Base-by-base conservation (phyloP, 2,329 filamentous ascomycete genomes). In the Geosmithia flava region DNA sequence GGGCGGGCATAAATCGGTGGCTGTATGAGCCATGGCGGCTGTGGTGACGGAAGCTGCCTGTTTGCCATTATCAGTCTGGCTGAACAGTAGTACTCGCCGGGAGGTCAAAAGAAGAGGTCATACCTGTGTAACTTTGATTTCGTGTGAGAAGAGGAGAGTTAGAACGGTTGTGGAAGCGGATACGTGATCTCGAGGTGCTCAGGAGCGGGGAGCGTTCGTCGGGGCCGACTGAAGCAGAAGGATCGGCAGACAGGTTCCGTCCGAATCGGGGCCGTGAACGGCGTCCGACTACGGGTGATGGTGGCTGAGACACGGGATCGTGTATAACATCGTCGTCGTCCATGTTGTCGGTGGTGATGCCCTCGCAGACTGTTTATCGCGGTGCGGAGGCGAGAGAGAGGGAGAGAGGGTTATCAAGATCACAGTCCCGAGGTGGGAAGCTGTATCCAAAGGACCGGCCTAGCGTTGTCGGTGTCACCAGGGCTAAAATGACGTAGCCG, bases 1-100 rank as follows among this genome's bases (percentile, higher is more conserved):
- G 69, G 47, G 78, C 83, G 51, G 75, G 76, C 50, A 77, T 76
- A 20, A 86, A 69, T 17, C 84, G 76, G 41, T 74, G 69, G 17
- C 77, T 69, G 71, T 73, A 80, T 16, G 80, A 83, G 20, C 70
- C 71, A 42, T 72, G 70, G 43, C 80, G 74, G 55, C 68, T 76
- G 60, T 82, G 76, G 55, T 80, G 68, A 30, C 29, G 29, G 29
- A 30, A 30, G 29, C 29, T 30, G 7, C 29, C 29, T 30, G 29
- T 6, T 6, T 7, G 7, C 29, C 6, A 11, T 30, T 30, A 30
- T 6, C 29, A 30, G n/a, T 30, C 29, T 7, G 29, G 29, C 29
- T n/a, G n/a, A n/a, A n/a, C n/a, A n/a, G n/a, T n/a, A n/a, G n/a
- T n/a, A n/a, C n/a, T n/a, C n/a, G n/a, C n/a, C n/a, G n/a, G n/a